Percentiles rank a stretch among this genome's conserved stretches.
Conservation (phyloP, 371 early-diverging fungal genomes). For the Mortierella sp. region DNA sequence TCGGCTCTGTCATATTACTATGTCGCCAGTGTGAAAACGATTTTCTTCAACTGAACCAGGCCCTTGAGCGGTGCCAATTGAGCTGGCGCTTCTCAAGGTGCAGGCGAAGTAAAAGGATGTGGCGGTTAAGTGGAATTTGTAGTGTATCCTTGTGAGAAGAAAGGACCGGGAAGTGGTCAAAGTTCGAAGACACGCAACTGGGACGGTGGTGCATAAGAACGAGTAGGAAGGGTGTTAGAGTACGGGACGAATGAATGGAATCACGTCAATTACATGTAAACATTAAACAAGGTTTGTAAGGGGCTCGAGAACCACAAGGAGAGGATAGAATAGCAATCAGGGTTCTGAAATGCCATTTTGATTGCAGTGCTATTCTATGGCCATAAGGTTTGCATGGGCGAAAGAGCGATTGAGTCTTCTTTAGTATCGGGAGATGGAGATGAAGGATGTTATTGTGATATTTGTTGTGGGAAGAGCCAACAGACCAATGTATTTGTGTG, state of each 20-base stretch:
- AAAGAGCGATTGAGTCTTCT: not conserved
- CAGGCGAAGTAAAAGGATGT: not conserved
- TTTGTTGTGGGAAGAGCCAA: not conserved
- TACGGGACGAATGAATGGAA: not conserved
- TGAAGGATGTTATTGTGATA: not conserved
- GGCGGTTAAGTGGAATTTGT: not conserved
- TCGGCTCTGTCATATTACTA: conserved; percentile 16
- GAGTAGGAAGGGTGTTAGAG: conserved; percentile 4
- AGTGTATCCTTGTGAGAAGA: too few relatives aligned
- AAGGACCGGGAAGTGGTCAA: not conserved
- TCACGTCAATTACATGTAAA: not conserved
- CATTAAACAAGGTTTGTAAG: conserved; percentile 27
- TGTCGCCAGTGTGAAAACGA: not conserved
- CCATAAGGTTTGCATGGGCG: not conserved
- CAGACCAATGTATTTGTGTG: not conserved
- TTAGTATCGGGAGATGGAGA: not conserved
- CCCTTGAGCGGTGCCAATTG: not conserved
- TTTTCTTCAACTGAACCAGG: not conserved
- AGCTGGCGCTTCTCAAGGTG: not conserved
- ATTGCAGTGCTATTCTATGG: not conserved
- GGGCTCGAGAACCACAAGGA: conserved; percentile 11
- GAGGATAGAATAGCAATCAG: not conserved
- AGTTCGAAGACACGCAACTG: conserved; percentile 13
- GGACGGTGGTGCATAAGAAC: conserved; percentile 16
- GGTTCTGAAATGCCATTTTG: not conserved